Base-by-base conservation (phyloP, 2,329 filamentous ascomycete genomes). In the Ophiostoma angusticollis region DNA sequence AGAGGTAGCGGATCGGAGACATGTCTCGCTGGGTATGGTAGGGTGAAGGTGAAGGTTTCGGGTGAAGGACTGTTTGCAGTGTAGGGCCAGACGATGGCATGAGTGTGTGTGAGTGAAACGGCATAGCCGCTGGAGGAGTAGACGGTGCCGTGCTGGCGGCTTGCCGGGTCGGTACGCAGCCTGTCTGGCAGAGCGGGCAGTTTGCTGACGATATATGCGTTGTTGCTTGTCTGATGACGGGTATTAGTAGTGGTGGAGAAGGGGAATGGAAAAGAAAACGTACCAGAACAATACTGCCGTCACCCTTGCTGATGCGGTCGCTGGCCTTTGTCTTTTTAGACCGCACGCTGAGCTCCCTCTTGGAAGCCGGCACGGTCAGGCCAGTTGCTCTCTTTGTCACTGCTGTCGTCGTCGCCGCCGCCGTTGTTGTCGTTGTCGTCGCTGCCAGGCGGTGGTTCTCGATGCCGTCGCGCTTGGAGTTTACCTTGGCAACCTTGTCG, bases 51-150 rank as follows among this genome's bases (percentile, higher is more conserved):
- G 50, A 87, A 83, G 18, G 85, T 80, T 55, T 89, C 80, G 52
- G 81, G 77, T 1, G 80, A 79, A 37, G 74, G 64, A 24, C 72
- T 69, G 18, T 71, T 68, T n/a, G 70, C 67, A 21, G 76, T 76
- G 60, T 96, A 96, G 13, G 84, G 80, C 91, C 91, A 98, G 35
- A 94, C 76, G 45, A 93, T 72, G 50, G 87, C 91, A 54, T 87
- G 78, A 7, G 80, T 78, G 48, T 80, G 76, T 8, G 84, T 93
- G 40, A 96, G 68, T 33, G 78, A 79, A 40, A 96, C 68, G 35
- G 84, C 87, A 54, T 87, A 84, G 47, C 75, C 81, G 54, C 63
- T 74, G 44, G 66, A 72, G 29, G 70, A 73, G 57, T 74, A 74
- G 43, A 85, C 67, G 23, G 73, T 70, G 52, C 78, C 80, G 52